Evolutionary conservation across 225 moss, liverwort and hornwort species (phyloP).

Genomic region (Lunularia cruciata): DNA sequence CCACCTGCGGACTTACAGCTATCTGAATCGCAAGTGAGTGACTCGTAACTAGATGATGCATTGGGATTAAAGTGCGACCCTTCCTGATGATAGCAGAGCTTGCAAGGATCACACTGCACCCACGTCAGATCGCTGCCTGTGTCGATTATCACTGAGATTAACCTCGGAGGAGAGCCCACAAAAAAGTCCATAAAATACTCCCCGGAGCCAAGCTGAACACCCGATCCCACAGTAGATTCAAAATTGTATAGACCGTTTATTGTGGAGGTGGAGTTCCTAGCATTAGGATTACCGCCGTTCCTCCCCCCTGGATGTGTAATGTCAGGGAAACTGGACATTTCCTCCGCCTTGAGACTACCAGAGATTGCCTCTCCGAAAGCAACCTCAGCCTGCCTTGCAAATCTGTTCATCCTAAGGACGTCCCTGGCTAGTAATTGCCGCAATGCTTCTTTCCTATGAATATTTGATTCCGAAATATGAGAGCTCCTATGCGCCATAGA

Average conservation of each 20-base stretch:
- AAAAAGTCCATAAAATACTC: constrained; percentile 61
- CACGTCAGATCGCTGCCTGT: constrained; percentile 63
- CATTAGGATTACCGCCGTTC: constrained; percentile 3
- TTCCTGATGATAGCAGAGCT: constrained; percentile 48
- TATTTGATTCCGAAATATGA: constrained; percentile 7
- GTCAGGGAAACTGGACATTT: constrained; percentile 34
- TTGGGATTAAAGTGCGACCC: constrained; percentile 44
- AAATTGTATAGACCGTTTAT: constrained; percentile 31
- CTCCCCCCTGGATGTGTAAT: constrained; percentile 36
- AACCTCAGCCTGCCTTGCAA: constrained; percentile 10
- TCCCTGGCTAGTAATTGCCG: constrained; percentile 30
- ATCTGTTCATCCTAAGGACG: constrained; percentile 21
- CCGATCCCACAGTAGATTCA: constrained; percentile 49
- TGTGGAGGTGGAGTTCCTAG: constrained; percentile 5
- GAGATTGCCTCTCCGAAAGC: not conserved
- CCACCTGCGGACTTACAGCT: constrained; percentile 46
- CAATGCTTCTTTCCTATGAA: not conserved
- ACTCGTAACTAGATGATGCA: constrained; percentile 44
- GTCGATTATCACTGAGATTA: constrained; percentile 54
- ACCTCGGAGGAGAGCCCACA: constrained; percentile 48
- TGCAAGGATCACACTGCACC: constrained; percentile 58
- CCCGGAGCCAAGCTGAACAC: constrained; percentile 51
- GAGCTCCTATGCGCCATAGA: constrained; percentile 23
- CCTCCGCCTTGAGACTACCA: constrained; percentile 25
- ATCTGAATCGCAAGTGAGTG: constrained; percentile 42